Percentiles rank a stretch among this genome's conserved stretches.
Conservation (phyloP, 306 rosid genomes). For the Casuarina cunninghamiana region DNA sequence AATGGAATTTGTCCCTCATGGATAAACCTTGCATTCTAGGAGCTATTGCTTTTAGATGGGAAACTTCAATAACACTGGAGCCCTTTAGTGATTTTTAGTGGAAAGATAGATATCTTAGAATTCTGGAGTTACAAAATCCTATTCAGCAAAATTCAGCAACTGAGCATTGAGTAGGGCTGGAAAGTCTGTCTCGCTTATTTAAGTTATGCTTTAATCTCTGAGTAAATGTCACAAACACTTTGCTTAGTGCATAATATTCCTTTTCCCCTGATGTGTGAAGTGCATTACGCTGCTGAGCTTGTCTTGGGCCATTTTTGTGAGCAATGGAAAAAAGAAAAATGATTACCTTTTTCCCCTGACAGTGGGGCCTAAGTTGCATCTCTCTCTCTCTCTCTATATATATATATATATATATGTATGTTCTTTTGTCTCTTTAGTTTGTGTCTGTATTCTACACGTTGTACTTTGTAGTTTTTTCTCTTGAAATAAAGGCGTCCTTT, state of each 20-base stretch:
- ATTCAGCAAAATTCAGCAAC: neutral
- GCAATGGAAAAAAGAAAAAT: neutral
- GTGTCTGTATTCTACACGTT: neutral
- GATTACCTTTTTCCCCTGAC: neutral
- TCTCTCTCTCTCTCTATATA: neutral
- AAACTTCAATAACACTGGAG: neutral
- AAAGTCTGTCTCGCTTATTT: neutral
- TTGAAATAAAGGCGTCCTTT: neutral
- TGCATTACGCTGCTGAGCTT: neutral
- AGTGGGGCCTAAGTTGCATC: neutral
- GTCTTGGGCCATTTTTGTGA: neutral
- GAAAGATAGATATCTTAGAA: neutral
- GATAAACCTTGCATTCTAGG: neutral
- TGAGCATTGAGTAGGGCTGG: neutral
- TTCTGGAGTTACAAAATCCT: neutral
- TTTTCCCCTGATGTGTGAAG: neutral
- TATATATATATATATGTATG: neutral
- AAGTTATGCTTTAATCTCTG: neutral
- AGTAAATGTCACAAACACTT: neutral
- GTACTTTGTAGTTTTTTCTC: neutral
- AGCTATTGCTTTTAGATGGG: constrained; percentile 2
- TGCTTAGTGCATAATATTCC: neutral
- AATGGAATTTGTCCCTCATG: neutral
- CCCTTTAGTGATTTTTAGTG: neutral
- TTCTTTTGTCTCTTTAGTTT: neutral